Evolutionary conservation across 139 green algal species (phyloP), one percentile per base, ranked within the genome.

Genomic region (Chlamydomonas sphaeroides): DNA sequence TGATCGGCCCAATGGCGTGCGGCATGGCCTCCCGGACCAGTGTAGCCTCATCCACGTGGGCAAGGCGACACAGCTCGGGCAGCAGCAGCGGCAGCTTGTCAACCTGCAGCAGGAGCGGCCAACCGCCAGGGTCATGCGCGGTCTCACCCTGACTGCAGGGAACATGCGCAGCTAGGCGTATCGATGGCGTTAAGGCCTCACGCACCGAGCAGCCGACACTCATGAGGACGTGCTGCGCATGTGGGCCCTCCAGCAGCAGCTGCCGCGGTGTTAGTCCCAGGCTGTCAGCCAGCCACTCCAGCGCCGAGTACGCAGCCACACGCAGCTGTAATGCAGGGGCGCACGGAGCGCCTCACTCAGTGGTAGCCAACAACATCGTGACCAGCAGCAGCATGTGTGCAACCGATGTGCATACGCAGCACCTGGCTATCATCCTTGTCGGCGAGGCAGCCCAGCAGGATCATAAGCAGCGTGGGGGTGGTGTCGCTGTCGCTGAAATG

Each of bases 1-100:
- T 85, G 68, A 89, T 62, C 80, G 72, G 79, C 49, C 85, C 85
- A 4, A 89, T 83, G 38, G 83, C 85, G 51, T 85, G 68, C 30
- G 85, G 85, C 41, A 87, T 6, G 3, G 83, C 49, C 18, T 26
- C 61, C 23, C 68, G 26, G 1, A 82, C 68, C 51, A 89, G 38
- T 28, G 68, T 32, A 2, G 26, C n/a, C 49, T 89, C 80, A 0
- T 35, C 15, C 36, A 63, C 11, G 28, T 62, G 21, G 8, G 85
- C 36, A 18, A 86, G 75, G 11, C 75, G 74, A 20, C 68, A 63
- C 48, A 89, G 68, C 68, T 89, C 85, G 53, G 68, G 68, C 20
- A 89, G 67, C 35, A 89, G 74, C 21, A 26, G 21, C 5, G 85
- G 85, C 23, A 20, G 45, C 10, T 20, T 20, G 45, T 20, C 45